Base-by-base conservation (phyloP, 257 asterid species). In the Forsythia suspensa region DNA sequence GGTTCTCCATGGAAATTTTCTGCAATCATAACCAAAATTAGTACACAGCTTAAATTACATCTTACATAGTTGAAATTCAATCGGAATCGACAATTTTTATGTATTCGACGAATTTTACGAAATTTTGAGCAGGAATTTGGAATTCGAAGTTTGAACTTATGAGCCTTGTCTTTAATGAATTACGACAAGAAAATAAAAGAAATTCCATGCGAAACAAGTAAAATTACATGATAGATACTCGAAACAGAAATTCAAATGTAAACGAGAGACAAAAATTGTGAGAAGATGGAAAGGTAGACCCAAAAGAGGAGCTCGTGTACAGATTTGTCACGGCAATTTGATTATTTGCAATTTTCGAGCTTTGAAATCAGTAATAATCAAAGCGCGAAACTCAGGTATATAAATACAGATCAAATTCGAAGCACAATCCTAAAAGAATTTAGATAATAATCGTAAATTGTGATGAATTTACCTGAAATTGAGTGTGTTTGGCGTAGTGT, bases 1-100 rank as follows among this genome's bases (percentile, higher is more conserved):
- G 80, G 77, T 75, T 84, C 29, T 90, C 96, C 94, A 88, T 89
- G 76, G 57, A 78, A 8, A 71, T 44, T n/a, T 76, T 72, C 89
- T 85, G 89, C 84, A 72, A 51, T 72, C 78, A 76, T 74, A 74
- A 76, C 21, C 8, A 40, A 65, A 76, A 61, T 68, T 15, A 34
- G 66, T 46, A n/a, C 76, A 41, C 76, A 24, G 57, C 16, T 36
- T 34, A 46, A 37, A n/a, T 75, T 48, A 43, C 3, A 46, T 48
- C 57, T 48, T 13, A 13, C n/a, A n/a, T 48, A 48, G 57, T 48
- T 48, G 57, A 48, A 13, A 48, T 48, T 69, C 72, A 21, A 21
- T 21, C 10, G 75, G 39, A 21, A 21, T 71, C 75, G 38, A 48
- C 38, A 71, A 71, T 48, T 71, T 29, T 71, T 20, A 71, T 20